phyloP scores from a whole-genome alignment of 352 stramenopile species.

The Phytopythium sindhum region DNA sequence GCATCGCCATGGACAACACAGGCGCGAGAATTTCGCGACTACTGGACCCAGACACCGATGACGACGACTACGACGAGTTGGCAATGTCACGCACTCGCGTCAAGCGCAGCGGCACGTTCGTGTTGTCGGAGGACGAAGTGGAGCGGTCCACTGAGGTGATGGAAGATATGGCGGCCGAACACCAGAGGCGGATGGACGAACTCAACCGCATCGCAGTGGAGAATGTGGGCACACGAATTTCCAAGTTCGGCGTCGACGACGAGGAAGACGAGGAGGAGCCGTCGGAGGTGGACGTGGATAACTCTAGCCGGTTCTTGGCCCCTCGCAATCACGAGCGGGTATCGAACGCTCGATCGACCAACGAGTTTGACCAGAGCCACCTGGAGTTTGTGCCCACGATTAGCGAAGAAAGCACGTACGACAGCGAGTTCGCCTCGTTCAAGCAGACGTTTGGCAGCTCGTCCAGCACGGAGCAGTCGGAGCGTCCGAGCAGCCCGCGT shows the following conservation, averaged over 20 bases:
- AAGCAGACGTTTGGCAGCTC: slow-evolving; percentile 20
- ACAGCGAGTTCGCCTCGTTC: slow-evolving; percentile 6
- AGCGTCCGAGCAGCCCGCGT: slow-evolving; percentile 14
- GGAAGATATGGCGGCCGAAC: slow-evolving; percentile 22
- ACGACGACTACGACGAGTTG: slow-evolving; percentile 34
- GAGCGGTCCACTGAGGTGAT: slow-evolving; percentile 24
- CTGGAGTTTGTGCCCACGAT: slow-evolving; percentile 17
- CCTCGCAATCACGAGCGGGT: neutral
- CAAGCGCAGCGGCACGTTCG: slow-evolving; percentile 54
- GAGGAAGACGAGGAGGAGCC: slow-evolving; percentile 5
- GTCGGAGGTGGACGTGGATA: slow-evolving; percentile 4
- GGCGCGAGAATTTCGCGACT: slow-evolving; percentile 44
- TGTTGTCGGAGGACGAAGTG: slow-evolving; percentile 33
- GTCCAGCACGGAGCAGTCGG: slow-evolving; percentile 21
- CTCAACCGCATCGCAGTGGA: slow-evolving; percentile 23
- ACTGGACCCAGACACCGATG: slow-evolving; percentile 29
- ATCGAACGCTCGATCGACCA: slow-evolving; percentile 8
- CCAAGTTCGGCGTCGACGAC: slow-evolving; percentile 10
- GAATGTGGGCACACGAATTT: slow-evolving; percentile 18
- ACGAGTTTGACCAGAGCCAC: slow-evolving; percentile 13
- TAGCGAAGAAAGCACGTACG: slow-evolving; percentile 13
- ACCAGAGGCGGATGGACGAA: slow-evolving; percentile 24
- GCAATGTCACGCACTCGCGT: slow-evolving; percentile 25
- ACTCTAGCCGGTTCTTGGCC: neutral
- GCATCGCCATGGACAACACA: slow-evolving; percentile 35